Conservation (phyloP, 495 filamentous ascomycete genomes). For the Penicillium flavigenum region DNA sequence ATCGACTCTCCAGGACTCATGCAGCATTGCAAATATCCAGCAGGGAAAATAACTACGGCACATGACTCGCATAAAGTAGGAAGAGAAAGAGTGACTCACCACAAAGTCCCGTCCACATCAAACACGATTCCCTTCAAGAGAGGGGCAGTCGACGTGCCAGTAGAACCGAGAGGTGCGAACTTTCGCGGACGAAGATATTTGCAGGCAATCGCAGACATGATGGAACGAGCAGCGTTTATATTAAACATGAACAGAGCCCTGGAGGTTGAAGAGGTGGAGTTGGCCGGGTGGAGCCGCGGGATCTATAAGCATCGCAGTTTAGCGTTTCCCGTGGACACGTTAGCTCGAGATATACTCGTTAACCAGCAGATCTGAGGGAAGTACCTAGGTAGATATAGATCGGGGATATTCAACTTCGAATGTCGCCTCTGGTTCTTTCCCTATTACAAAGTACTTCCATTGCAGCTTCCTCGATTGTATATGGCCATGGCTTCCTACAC, state of each 20-base stretch:
- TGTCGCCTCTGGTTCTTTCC: too few relatives aligned
- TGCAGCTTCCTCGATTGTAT: background rate
- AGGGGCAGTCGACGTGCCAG: slow-evolving; percentile 41
- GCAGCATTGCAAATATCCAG: background rate
- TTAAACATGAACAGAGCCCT: slow-evolving; percentile 10
- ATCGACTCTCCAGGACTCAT: background rate
- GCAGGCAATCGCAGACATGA: slow-evolving; percentile 33
- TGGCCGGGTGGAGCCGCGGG: slow-evolving; percentile 9
- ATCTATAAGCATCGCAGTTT: background rate
- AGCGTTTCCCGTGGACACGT: too few relatives aligned
- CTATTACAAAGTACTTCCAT: too few relatives aligned
- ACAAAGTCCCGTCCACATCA: slow-evolving; percentile 93
- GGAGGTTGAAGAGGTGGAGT: slow-evolving; percentile 10
- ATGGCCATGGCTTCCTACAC: background rate
- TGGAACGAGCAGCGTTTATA: slow-evolving; percentile 4
- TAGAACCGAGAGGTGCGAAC: slow-evolving; percentile 57
- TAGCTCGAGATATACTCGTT: too few relatives aligned
- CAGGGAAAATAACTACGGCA: background rate
- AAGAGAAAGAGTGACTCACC: slow-evolving; percentile 54
- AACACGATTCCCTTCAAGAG: slow-evolving; percentile 81
- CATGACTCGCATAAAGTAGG: background rate
- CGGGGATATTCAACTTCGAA: too few relatives aligned
- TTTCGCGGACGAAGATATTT: slow-evolving; percentile 40
- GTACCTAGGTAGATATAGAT: too few relatives aligned
- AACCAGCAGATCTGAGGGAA: too few relatives aligned